Conservation (phyloP, 2,329 filamentous ascomycete species). For the Alternaria panax region DNA sequence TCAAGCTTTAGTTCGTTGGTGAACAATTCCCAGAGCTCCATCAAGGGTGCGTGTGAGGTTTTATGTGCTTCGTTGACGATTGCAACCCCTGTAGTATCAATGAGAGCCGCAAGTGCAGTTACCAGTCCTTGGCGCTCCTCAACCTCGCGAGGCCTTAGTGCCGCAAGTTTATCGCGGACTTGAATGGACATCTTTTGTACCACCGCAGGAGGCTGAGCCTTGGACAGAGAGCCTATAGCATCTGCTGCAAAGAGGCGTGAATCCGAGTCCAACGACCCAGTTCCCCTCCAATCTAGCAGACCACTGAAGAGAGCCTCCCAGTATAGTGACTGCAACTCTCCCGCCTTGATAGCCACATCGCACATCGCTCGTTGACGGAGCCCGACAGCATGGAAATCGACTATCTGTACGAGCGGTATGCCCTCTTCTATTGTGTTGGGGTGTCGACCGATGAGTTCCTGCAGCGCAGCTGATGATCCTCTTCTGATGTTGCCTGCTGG, state of each 20-base stretch:
- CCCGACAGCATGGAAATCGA: conserved; percentile 93
- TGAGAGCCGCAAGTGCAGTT: conserved; percentile 57
- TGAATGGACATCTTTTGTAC: conserved; percentile 50
- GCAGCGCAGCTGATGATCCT: conserved; percentile 89
- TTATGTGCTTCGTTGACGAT: background rate
- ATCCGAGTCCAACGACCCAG: conserved; percentile 77
- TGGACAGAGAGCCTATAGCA: conserved; percentile 69
- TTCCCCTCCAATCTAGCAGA: conserved; percentile 84
- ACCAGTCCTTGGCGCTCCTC: conserved; percentile 75
- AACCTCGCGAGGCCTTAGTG: conserved; percentile 65
- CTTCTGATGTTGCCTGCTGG: conserved; percentile 91
- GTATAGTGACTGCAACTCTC: conserved; percentile 68
- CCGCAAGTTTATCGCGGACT: conserved; percentile 56
- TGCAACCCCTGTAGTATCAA: conserved; percentile 13
- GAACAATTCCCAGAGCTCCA: conserved; percentile 43
- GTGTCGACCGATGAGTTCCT: conserved; percentile 92
- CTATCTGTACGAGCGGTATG: conserved; percentile 83
- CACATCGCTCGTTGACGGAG: conserved; percentile 82
- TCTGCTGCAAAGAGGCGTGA: conserved; percentile 76
- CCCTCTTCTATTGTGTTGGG: conserved; percentile 83
- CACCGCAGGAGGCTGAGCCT: conserved; percentile 48
- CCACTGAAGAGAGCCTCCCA: conserved; percentile 74
- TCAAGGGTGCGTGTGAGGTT: conserved; percentile 19
- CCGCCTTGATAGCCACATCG: conserved; percentile 74
- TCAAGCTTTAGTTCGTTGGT: conserved; percentile 45